Conservation (phyloP, 1,284 basidiomycete genomes). For the Laetiporus sulphureus region DNA sequence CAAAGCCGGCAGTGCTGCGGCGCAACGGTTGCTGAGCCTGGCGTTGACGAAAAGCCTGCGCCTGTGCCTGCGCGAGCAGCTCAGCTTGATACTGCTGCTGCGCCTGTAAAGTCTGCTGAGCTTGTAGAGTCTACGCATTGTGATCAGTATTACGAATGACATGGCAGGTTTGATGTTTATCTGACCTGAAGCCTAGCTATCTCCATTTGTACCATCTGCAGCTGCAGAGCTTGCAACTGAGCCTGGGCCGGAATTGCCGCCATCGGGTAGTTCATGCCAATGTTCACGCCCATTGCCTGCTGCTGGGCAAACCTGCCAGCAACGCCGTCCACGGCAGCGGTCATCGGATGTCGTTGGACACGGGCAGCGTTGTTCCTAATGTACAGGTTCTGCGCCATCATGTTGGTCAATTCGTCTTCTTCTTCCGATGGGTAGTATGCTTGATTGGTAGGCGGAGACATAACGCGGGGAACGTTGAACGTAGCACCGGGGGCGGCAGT, state of each 20-base stretch:
- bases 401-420: slow-evolving; percentile 50
- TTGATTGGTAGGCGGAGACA: slow-evolving; percentile 34
- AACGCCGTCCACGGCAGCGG: slow-evolving; percentile 61
- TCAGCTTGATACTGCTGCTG: slow-evolving; percentile 44
- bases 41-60: slow-evolving; percentile 18
- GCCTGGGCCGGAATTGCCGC: slow-evolving; percentile 34
- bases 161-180: slow-evolving; percentile 6
- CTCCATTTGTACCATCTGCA: slow-evolving; percentile 80
- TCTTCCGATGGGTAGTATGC: slow-evolving; percentile 45
- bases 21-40: slow-evolving; percentile 34
- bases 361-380: slow-evolving; percentile 31
- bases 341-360: slow-evolving; percentile 46
- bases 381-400: slow-evolving; percentile 40
- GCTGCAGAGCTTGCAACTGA: slow-evolving; percentile 56
- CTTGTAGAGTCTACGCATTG: too few relatives aligned
- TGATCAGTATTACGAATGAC: background rate
- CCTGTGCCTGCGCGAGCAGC: slow-evolving; percentile 22
- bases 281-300: slow-evolving; percentile 36
- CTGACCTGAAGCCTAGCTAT: slow-evolving; percentile 70
- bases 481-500: slow-evolving; percentile 57
- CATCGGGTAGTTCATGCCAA: slow-evolving; percentile 44
- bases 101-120: slow-evolving; percentile 41
- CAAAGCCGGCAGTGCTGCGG: slow-evolving; percentile 43
- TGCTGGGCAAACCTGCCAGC: slow-evolving; percentile 60
- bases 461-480: slow-evolving; percentile 51